Conservation (phyloP, 2,329 filamentous ascomycete genomes). For the Saccharata proteae region DNA sequence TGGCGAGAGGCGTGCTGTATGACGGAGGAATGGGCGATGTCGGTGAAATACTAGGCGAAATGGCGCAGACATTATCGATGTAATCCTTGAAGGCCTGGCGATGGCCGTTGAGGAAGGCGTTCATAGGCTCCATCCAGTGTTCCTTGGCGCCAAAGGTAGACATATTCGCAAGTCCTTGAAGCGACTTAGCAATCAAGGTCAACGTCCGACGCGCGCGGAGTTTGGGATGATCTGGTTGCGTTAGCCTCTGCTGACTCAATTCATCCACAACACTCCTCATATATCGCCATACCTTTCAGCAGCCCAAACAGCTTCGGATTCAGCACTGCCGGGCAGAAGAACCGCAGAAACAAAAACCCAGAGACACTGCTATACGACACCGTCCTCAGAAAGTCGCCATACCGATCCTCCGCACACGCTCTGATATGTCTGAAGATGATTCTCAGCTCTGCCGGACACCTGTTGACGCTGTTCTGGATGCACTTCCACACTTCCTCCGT, state of each 20-base stretch:
- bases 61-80: constrained; percentile 74
- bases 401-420: constrained; percentile 85
- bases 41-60: constrained; percentile 53
- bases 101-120: constrained; percentile 65
- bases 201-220: constrained; percentile 74
- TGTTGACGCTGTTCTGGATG: constrained; percentile 61
- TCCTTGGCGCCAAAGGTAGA: constrained; percentile 89
- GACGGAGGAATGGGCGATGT: constrained; percentile 59
- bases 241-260: constrained; percentile 12
- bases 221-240: constrained; percentile 58
- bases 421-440: constrained; percentile 83
- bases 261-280: too few species aligned
- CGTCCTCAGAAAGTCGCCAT: constrained; percentile 80
- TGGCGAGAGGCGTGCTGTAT: constrained; percentile 87
- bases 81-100: constrained; percentile 74
- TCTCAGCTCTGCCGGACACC: constrained; percentile 69
- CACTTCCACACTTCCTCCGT: constrained; percentile 79
- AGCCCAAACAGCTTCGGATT: constrained; percentile 91
- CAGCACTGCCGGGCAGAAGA: constrained; percentile 91
- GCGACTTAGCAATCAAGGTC: constrained; percentile 81
- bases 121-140: constrained; percentile 99
- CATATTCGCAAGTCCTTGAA: constrained; percentile 84
- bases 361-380: constrained; percentile 91
- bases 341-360: constrained; percentile 85
- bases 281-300: constrained; percentile 44